phyloP scores from a whole-genome alignment of 1,284 basidiomycete species.

The Cryptococcus hybrid region DNA sequence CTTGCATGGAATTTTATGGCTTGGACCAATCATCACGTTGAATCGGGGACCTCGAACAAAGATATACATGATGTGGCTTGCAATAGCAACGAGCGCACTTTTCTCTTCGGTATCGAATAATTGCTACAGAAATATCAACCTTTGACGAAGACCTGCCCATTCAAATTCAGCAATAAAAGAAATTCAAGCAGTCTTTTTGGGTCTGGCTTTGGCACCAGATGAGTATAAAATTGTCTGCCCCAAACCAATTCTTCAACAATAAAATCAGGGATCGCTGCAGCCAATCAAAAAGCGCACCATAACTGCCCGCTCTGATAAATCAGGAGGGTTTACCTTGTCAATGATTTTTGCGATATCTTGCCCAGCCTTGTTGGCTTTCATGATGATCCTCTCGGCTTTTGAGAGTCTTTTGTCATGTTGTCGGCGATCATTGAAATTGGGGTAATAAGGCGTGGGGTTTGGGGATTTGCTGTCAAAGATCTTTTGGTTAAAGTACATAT shows the following conservation, averaged over 20 bases:
- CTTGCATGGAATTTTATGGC: too few species aligned
- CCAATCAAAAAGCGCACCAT: background rate
- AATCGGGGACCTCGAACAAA: too few species aligned
- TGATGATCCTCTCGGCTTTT: too few species aligned
- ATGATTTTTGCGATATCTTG: background rate
- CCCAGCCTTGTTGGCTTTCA: background rate
- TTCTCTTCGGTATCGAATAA: too few species aligned
- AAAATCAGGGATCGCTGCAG: background rate
- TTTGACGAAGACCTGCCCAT: too few species aligned
- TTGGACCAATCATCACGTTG: too few species aligned
- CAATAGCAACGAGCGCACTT: too few species aligned
- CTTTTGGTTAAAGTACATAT: background rate
- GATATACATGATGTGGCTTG: too few species aligned
- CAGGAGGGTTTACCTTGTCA: background rate
- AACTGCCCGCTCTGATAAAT: background rate
- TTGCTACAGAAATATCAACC: too few species aligned
- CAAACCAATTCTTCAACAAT: constrained; percentile 2
- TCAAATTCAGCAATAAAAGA: too few species aligned
- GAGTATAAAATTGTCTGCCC: background rate
- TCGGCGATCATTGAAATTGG: background rate
- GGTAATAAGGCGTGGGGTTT: background rate
- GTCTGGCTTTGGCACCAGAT: background rate
- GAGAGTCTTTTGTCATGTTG: background rate
- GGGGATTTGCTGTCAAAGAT: background rate
- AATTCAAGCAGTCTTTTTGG: background rate